phyloP scores from a whole-genome alignment of 2,329 filamentous ascomycete genomes.

The Fusarium bactridioides region DNA sequence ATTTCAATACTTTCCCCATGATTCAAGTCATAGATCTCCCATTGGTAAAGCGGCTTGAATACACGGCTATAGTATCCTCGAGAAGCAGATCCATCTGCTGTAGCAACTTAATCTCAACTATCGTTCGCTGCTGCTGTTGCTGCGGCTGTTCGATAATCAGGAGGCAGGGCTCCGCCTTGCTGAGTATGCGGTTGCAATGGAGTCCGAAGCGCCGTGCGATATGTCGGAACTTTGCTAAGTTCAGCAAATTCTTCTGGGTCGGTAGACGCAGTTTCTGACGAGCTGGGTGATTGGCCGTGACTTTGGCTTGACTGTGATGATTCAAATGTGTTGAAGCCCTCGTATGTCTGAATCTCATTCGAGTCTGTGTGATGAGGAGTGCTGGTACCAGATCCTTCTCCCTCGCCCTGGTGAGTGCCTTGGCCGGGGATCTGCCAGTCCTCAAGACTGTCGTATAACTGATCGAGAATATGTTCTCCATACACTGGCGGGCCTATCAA shows the following conservation, averaged over 20 bases:
- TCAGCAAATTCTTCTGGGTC: constrained; percentile 68
- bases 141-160: constrained; percentile 65
- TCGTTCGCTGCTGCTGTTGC: not conserved
- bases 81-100: rapidly evolving
- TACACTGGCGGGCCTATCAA: constrained; percentile 86
- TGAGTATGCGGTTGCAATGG: constrained; percentile 62
- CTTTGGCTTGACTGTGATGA: not conserved
- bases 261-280: constrained; percentile 59
- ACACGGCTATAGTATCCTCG: rapidly evolving
- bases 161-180: constrained; percentile 60
- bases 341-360: constrained; percentile 57
- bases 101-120: not conserved
- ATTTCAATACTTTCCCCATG: not conserved
- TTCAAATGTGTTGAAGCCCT: not conserved
- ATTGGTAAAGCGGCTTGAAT: too few species aligned
- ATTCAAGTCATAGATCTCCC: not conserved
- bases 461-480: constrained; percentile 88
- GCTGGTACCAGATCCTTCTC: constrained; percentile 57
- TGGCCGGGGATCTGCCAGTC: constrained; percentile 76
- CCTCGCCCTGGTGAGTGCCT: constrained; percentile 63
- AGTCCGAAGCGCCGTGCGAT: constrained; percentile 74
- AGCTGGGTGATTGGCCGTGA: constrained; percentile 55
- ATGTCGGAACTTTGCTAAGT: constrained; percentile 77
- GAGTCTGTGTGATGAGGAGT: constrained; percentile 41
- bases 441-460: constrained; percentile 86